phyloP scores from a whole-genome alignment of 805 yeast genomes.

The Zygosaccharomyces gambellarensis region DNA sequence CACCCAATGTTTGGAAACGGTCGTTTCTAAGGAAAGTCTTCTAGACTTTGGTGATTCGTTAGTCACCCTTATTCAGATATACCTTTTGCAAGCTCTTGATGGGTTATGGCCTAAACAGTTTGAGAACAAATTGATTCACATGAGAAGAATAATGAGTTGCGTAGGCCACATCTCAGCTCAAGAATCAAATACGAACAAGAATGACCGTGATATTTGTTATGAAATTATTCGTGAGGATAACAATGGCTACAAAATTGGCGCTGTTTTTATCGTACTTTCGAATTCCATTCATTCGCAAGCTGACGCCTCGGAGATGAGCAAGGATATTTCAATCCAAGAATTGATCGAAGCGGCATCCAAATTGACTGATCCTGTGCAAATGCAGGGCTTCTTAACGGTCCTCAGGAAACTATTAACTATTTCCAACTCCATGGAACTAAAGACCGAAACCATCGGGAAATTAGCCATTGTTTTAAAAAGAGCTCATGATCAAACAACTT shows the following conservation, averaged over 20 bases:
- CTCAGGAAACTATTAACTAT: constrained; percentile 26
- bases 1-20: constrained; percentile 20
- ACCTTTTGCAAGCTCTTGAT: constrained; percentile 18
- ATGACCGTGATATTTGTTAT: constrained; percentile 19
- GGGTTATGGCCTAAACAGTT: constrained; percentile 18
- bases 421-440: constrained; percentile 20
- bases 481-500: constrained; percentile 27
- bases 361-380: constrained; percentile 32
- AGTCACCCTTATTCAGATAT: constrained; percentile 16
- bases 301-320: constrained; percentile 19
- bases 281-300: constrained; percentile 24
- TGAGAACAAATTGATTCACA: constrained; percentile 28
- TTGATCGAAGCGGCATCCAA: constrained; percentile 12
- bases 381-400: constrained; percentile 31
- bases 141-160: constrained; percentile 28
- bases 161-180: constrained; percentile 30
- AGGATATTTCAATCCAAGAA: constrained; percentile 12
- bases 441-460: constrained; percentile 9
- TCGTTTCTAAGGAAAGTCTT: constrained; percentile 11
- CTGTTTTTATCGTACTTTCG: constrained; percentile 25
- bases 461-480: constrained; percentile 17
- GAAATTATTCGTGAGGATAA: constrained; percentile 10
- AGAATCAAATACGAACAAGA: constrained; percentile 17
- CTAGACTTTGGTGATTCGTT: constrained; percentile 11
- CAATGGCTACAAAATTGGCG: constrained; percentile 24